phyloP scores from a whole-genome alignment of 768 basidiomycete species.

The Naematelia aurantialba region DNA sequence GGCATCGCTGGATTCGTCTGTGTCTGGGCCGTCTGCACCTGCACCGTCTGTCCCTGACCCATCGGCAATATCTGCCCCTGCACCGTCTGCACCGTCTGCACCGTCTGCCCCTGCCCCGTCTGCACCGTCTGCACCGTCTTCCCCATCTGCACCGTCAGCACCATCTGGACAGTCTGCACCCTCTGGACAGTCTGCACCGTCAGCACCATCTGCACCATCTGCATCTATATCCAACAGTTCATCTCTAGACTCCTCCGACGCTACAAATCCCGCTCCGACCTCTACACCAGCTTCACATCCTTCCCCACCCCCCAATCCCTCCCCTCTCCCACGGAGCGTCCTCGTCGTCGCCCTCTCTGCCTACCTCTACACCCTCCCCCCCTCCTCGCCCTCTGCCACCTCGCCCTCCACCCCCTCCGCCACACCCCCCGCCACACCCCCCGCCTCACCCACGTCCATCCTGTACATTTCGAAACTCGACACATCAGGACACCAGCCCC shows the following conservation, averaged over 20 bases:
- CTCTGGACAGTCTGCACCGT: too few relatives aligned
- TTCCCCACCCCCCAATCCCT: too few relatives aligned
- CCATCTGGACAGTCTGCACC: too few relatives aligned
- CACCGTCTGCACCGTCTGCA: not conserved
- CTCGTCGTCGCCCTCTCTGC: slow-evolving; percentile 67
- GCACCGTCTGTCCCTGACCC: slow-evolving; percentile 46
- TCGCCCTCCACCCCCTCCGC: slow-evolving; percentile 57
- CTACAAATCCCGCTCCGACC: too few relatives aligned
- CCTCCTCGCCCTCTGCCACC: slow-evolving; percentile 65
- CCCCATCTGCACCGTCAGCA: not conserved
- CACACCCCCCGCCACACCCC: slow-evolving; percentile 71
- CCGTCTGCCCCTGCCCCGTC: not conserved
- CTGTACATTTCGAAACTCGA: slow-evolving; percentile 94
- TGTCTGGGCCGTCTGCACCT: too few relatives aligned
- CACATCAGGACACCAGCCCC: slow-evolving; percentile 69
- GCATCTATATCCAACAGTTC: too few relatives aligned
- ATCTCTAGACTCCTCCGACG: too few relatives aligned
- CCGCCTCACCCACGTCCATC: slow-evolving; percentile 64
- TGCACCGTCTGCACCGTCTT: not conserved
- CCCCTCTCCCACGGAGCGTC: slow-evolving; percentile 42
- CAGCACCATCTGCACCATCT: too few relatives aligned
- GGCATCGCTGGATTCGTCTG: too few relatives aligned
- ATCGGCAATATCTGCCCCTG: not conserved
- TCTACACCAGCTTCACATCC: too few relatives aligned
- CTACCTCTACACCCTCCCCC: slow-evolving; percentile 62